Conservation (phyloP, 1,139 yeast genomes). For the Yamadazyma epiphylla region DNA sequence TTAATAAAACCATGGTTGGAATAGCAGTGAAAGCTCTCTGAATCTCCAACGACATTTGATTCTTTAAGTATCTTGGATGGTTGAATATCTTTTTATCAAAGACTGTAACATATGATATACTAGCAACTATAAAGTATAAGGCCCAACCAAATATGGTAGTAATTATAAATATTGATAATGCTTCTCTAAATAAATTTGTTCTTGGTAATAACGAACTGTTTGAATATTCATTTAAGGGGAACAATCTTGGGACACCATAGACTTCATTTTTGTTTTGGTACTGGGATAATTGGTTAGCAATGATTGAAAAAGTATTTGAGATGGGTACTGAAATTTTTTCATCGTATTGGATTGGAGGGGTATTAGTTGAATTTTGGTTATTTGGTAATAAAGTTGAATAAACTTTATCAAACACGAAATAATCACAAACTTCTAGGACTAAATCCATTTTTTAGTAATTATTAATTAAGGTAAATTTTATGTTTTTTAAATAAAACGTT, state of each 20-base stretch:
- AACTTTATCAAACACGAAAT: slow-evolving; percentile 63
- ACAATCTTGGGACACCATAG: slow-evolving; percentile 35
- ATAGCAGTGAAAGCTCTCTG: slow-evolving; percentile 74
- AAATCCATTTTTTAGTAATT: slow-evolving; percentile 95
- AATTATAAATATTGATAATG: slow-evolving; percentile 61
- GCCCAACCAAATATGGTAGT: slow-evolving; percentile 83
- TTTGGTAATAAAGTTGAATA: slow-evolving; percentile 54
- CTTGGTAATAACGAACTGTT: slow-evolving; percentile 65
- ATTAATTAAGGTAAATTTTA: no score
- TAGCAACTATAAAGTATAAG: slow-evolving; percentile 73
- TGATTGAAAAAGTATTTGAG: slow-evolving; percentile 14
- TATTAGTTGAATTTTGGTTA: slow-evolving; percentile 16
- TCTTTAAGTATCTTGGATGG: slow-evolving; percentile 93
- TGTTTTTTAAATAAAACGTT: neutral
- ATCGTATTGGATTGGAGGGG: neutral
- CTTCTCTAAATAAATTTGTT: slow-evolving; percentile 69
- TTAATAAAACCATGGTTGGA: slow-evolving; percentile 81
- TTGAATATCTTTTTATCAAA: slow-evolving; percentile 88
- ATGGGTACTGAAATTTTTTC: neutral
- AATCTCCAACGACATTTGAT: slow-evolving; percentile 84
- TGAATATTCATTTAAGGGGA: slow-evolving; percentile 50
- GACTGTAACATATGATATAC: slow-evolving; percentile 66
- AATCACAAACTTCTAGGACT: slow-evolving; percentile 75
- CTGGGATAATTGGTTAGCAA: slow-evolving; percentile 17
- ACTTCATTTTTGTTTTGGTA: slow-evolving; percentile 33